Conservation (phyloP, 2,329 filamentous ascomycete genomes). For the Verticillium isaacii region DNA sequence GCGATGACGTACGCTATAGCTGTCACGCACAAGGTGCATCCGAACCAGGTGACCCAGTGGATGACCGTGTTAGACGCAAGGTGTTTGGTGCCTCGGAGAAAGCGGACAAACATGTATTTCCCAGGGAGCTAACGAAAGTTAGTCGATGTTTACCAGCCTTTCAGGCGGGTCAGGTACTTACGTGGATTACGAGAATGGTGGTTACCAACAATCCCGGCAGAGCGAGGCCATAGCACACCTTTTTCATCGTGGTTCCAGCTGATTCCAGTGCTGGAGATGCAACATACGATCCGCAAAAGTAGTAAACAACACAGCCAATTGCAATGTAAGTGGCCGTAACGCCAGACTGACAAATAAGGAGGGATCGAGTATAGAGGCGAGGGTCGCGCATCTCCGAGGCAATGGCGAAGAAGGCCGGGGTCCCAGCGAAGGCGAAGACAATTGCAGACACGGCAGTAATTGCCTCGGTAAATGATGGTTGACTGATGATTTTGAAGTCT, state of each 20-base stretch:
- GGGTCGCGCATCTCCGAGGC: slow-evolving; percentile 29
- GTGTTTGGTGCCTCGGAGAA: slow-evolving; percentile 22
- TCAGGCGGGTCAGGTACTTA: slow-evolving; percentile 6
- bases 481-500: slow-evolving; percentile 46
- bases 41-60: slow-evolving; percentile 26
- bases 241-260: slow-evolving; percentile 35
- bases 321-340: slow-evolving; percentile 26
- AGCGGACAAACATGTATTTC: slow-evolving; percentile 21
- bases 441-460: slow-evolving; percentile 28
- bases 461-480: slow-evolving; percentile 48
- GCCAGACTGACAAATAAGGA: slow-evolving; percentile 19
- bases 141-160: neutral
- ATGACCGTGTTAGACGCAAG: slow-evolving; percentile 19
- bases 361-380: slow-evolving; percentile 19
- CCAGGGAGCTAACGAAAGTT: slow-evolving; percentile 11
- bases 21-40: slow-evolving; percentile 18
- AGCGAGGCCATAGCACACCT: slow-evolving; percentile 36
- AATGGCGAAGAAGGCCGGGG: slow-evolving; percentile 28
- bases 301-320: slow-evolving; percentile 36
- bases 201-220: slow-evolving; percentile 23
- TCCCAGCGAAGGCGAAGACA: slow-evolving; percentile 33
- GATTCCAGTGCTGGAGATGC: slow-evolving; percentile 42
- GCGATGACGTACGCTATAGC: slow-evolving; percentile 22
- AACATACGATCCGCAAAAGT: slow-evolving; percentile 39
- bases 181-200: slow-evolving; percentile 21